Base-by-base conservation (phyloP, 192 early-diverging fungal genomes). In the Gonapodya sp. region DNA sequence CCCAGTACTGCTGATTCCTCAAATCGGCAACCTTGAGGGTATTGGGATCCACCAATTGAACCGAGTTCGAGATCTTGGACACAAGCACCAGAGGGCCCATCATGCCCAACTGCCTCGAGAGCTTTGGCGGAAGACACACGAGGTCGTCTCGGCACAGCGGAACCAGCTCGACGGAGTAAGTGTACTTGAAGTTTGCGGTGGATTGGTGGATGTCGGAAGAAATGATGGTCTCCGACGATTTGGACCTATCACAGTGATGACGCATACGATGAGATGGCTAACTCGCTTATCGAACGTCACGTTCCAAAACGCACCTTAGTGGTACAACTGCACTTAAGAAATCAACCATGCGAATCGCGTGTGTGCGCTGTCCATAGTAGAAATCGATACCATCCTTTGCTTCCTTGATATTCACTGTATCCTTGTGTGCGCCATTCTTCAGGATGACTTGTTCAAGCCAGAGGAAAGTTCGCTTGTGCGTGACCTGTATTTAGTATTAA, bases 331-430 rank as follows among this genome's bases (percentile, higher is more conserved):
- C 89, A 73, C 87, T 86, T 79, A 99, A 84, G 84, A 98, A 99
- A 80, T 99, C 97, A 64, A 94, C 87, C 96, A 99, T 98, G 86
- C 95, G 95, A 83, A 96, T 92, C 18, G 96, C 96, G 84, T 98
- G 95, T 37, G 91, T 85, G 80, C 97, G 92, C 73, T 94, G 89
- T 34, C 90, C 91, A 87, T 96, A 99, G 86, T 94, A 97, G 86
- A 99, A 99, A 85, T 99, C 97, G 72, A 99, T 87, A 81, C 97
- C 97, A 82, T 97, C 97, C 85, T 90, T 94, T 80, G 91, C 93
- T 83, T 98, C 97, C 81, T 96, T 96, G 85, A 99, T 99, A 86
- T 99, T 99, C 82, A 93, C 96, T 1, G 97, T 98, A 83, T 99
- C 96, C 81, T 93, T 93, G 89, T 97, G 95, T 0, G 96, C 96